Conservation (phyloP, 2,329 filamentous ascomycete genomes). For the Sordariomycetes sp. region DNA sequence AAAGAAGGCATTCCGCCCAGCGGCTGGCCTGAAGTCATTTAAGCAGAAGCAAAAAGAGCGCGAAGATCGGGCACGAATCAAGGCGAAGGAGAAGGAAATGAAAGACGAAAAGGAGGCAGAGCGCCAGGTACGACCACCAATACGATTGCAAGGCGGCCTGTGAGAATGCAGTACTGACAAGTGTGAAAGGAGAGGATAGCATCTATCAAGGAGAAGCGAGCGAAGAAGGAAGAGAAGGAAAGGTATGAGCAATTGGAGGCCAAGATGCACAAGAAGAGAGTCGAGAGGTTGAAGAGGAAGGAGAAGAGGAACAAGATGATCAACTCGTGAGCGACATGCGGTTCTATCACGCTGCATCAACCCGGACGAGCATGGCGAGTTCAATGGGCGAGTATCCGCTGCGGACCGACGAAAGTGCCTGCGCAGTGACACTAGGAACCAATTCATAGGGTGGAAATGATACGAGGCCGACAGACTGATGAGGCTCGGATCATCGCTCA, state of each 20-base stretch:
- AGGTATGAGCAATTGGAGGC: constrained; percentile 89
- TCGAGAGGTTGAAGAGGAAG: constrained; percentile 85
- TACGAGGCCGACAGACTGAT: too few relatives aligned
- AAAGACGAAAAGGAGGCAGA: constrained; percentile 92
- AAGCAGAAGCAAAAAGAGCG: constrained; percentile 66
- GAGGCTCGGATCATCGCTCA: too few relatives aligned
- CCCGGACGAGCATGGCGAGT: too few relatives aligned
- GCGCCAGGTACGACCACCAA: constrained; percentile 54
- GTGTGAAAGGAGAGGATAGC: constrained; percentile 59
- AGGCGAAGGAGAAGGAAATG: constrained; percentile 91
- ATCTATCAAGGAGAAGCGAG: constrained; percentile 74
- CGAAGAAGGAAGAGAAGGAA: constrained; percentile 86
- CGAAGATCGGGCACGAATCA: constrained; percentile 63
- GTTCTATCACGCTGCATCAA: too few relatives aligned
- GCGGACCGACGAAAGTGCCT: too few relatives aligned
- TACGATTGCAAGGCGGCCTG: not conserved
- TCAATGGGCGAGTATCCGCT: too few relatives aligned
- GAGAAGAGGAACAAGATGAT: constrained; percentile 92
- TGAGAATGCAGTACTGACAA: not conserved
- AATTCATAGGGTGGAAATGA: too few relatives aligned
- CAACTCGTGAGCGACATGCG: constrained; percentile 51
- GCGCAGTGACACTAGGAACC: too few relatives aligned
- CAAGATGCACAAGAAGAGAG: constrained; percentile 95
- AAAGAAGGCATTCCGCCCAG: constrained; percentile 80
- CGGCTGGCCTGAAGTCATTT: constrained; percentile 67